These are phyloP conservation scores for Pseudogymnoascus sp. DNA, from an alignment of 2,329 filamentous ascomycete species.

Conservation along the genomic window DNA sequence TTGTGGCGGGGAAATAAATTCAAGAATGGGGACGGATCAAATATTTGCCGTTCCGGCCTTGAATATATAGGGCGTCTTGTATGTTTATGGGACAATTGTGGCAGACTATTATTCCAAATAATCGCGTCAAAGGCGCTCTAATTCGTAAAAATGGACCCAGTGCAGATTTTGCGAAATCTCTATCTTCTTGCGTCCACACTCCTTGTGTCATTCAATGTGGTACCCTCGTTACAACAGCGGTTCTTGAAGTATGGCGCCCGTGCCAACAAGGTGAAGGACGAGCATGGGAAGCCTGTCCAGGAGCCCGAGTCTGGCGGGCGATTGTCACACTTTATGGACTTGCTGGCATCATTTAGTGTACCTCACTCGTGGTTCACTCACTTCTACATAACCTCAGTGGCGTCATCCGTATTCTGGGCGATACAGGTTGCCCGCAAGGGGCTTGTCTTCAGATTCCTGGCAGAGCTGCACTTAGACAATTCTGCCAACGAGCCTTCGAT, in stretches of 20 bases:
- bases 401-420: constrained; percentile 67
- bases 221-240: constrained; percentile 23
- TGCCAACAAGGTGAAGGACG: constrained; percentile 11
- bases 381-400: constrained; percentile 70
- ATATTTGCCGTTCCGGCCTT: not conserved
- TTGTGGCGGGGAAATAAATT: constrained; percentile 10
- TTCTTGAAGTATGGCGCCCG: constrained; percentile 28
- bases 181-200: constrained; percentile 23
- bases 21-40: not conserved
- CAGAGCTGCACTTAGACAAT: constrained; percentile 26
- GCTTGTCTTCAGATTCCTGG: constrained; percentile 41
- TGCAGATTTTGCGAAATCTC: constrained; percentile 22
- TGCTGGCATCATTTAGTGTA: constrained; percentile 37
- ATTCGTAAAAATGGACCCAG: constrained; percentile 20
- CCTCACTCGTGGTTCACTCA: constrained; percentile 85
- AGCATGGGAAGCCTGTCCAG: constrained; percentile 7
- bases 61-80: not conserved
- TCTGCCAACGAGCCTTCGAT: constrained; percentile 33
- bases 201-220: constrained; percentile 21
- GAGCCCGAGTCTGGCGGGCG: not conserved
- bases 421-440: constrained; percentile 52
- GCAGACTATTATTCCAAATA: not conserved
- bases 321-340: constrained; percentile 17
- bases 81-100: not conserved
- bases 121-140: not conserved